Evolutionary conservation across 257 asterid species (phyloP).

Genomic region (Solanum megistacrolobum): DNA sequence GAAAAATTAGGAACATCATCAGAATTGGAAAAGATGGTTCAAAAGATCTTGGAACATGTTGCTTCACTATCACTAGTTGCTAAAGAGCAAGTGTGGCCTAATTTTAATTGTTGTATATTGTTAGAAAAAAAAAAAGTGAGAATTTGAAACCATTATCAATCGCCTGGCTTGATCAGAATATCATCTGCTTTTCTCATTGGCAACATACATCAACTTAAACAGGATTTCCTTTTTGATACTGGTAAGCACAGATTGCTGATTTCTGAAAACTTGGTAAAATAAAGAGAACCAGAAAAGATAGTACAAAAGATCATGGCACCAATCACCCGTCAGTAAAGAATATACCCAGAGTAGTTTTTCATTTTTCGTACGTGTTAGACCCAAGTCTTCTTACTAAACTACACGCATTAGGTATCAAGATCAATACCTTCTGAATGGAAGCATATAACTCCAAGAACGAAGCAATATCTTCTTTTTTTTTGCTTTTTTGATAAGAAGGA

Average conservation of each 20-base stretch:
- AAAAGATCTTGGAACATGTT: not conserved
- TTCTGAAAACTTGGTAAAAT: not conserved
- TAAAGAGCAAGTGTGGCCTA: not conserved
- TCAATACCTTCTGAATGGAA: not conserved
- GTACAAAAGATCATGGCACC: not conserved
- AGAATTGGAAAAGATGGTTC: not conserved
- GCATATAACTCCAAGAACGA: not conserved
- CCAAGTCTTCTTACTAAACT: not conserved
- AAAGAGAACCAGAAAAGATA: not conserved
- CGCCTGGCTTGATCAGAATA: not conserved
- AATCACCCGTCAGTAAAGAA: not conserved
- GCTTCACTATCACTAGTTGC: not conserved
- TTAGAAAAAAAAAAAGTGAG: not conserved
- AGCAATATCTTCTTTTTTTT: not conserved
- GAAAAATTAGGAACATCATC: not conserved
- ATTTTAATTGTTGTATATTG: not conserved
- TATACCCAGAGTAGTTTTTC: not conserved
- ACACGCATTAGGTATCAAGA: not conserved
- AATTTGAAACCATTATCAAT: not conserved
- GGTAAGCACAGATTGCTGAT: not conserved
- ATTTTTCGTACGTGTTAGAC: not conserved
- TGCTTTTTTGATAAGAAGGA: not conserved
- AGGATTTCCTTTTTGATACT: not conserved
- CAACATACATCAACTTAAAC: not conserved
- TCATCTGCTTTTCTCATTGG: not conserved